phyloP scores from a whole-genome alignment of 129 eudicot genomes.

The Helichrysum umbraculigerum region DNA sequence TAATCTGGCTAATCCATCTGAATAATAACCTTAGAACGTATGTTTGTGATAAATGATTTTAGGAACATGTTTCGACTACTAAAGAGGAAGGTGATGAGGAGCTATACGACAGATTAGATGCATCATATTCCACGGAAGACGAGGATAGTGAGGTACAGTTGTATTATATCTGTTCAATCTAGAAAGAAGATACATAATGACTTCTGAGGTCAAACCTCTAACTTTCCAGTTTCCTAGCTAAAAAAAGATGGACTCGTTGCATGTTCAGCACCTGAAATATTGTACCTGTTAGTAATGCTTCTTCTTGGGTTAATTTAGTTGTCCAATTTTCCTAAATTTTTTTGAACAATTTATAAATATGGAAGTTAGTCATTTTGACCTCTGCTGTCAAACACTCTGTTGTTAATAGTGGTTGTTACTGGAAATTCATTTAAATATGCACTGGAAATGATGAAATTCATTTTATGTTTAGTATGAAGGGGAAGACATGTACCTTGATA shows the following conservation, averaged over 20 bases:
- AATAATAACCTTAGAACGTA: conserved; percentile 10
- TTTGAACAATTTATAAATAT: neutral
- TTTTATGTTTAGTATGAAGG: conserved; percentile 48
- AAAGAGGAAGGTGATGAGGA: conserved; percentile 59
- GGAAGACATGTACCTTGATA: conserved; percentile 47
- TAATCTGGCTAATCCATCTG: neutral
- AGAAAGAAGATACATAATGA: neutral
- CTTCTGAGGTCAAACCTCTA: conserved; percentile 11
- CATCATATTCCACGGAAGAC: conserved; percentile 74
- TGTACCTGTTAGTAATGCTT: neutral
- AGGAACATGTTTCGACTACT: conserved; percentile 71
- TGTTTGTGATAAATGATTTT: conserved; percentile 22
- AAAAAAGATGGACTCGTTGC: neutral
- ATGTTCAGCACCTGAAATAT: neutral
- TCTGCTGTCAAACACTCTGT: neutral
- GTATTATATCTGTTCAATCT: neutral
- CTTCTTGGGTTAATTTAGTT: neutral
- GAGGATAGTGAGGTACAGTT: conserved; percentile 76
- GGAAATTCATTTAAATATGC: neutral
- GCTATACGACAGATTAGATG: conserved; percentile 60
- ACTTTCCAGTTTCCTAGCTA: neutral
- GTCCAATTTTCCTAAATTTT: neutral
- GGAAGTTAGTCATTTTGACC: neutral
- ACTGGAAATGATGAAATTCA: neutral
- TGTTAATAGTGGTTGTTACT: neutral